Base-by-base conservation (phyloP, 1,284 basidiomycete species). In the Cryptococcus deneoformans region DNA sequence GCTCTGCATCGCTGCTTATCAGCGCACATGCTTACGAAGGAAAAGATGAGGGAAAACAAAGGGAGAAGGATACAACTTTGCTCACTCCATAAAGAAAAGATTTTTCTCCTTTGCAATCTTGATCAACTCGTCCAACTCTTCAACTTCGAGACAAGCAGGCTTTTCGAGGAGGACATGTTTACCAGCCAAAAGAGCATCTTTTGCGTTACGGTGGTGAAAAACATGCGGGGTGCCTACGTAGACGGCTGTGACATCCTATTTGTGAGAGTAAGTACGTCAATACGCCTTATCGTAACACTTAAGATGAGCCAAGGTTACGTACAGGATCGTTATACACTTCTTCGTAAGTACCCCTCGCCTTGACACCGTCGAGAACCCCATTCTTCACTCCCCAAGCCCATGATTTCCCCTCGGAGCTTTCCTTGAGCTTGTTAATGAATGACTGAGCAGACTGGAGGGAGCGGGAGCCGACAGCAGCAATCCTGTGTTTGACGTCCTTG, bases 131-230 rank as follows among this genome's bases (percentile, higher is more conserved):
- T n/a, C n/a, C n/a, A n/a, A n/a, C n/a, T n/a, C n/a, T n/a, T n/a
- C n/a, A n/a, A n/a, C n/a, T n/a, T 81, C 80, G 55, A 82, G 72
- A 0, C 80, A 81, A 66, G 80, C 79, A n/a, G 79, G 79, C 64
- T 92, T 92, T 78, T 94, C 91, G 77, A 89, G 89, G 16, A 92
- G 84, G 16, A 95, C 87, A 73, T 92, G 84, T 76, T 94, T 96
- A 51, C 86, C 86, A 1, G 87, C 88, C 56, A 85, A 82, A 60
- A 94, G 83, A 7, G 88, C 88, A 51, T 85, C 86, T 62, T 88
- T 80, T 1, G 88, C 85, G 67, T 91, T 90, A 57, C 81, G 80
- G 71, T 91, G 91, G 79, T 96, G 92, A 60, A 83, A 81, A 0
- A 89, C 88, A 72, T 95, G 90, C 5, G 92, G 92, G 1, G 92